Evolutionary conservation across 148 eudicot genomes (phyloP).

Genomic region (Amaranthus palmeri): DNA sequence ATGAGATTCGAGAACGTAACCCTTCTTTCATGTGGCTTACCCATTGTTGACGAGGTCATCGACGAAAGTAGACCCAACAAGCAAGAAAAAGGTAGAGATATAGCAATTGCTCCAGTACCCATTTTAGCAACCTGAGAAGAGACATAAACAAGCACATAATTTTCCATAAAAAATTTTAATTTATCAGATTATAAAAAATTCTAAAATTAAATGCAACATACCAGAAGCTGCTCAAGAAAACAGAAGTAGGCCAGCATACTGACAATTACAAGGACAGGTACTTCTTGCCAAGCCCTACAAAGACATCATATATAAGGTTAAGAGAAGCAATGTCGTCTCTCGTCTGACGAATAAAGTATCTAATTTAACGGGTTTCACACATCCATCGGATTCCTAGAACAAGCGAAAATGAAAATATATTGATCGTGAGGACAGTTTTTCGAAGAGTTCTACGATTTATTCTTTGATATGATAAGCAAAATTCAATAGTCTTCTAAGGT

Average conservation of each 20-base stretch:
- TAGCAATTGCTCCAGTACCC: constrained; percentile 76
- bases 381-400: background rate
- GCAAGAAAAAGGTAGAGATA: constrained; percentile 92
- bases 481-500: too few species aligned
- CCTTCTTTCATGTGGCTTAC: constrained; percentile 27
- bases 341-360: background rate
- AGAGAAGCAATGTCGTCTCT: background rate
- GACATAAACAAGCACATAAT: constrained; percentile 8
- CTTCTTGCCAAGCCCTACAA: constrained; percentile 88
- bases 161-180: background rate
- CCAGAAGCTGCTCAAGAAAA: constrained; percentile 57
- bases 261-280: constrained; percentile 80
- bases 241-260: constrained; percentile 60
- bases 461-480: background rate
- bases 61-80: constrained; percentile 76
- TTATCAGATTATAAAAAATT: background rate
- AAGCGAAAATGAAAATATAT: background rate
- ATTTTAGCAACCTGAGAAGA: constrained; percentile 56
- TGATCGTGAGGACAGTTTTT: background rate
- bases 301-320: constrained; percentile 8
- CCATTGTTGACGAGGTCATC: constrained; percentile 89
- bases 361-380: background rate
- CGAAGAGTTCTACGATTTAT: background rate
- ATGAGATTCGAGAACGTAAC: too few species aligned
- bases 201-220: constrained; percentile 11